phyloP scores from a whole-genome alignment of 1,284 basidiomycete genomes.

The Cystobasidiaceae sp. region DNA sequence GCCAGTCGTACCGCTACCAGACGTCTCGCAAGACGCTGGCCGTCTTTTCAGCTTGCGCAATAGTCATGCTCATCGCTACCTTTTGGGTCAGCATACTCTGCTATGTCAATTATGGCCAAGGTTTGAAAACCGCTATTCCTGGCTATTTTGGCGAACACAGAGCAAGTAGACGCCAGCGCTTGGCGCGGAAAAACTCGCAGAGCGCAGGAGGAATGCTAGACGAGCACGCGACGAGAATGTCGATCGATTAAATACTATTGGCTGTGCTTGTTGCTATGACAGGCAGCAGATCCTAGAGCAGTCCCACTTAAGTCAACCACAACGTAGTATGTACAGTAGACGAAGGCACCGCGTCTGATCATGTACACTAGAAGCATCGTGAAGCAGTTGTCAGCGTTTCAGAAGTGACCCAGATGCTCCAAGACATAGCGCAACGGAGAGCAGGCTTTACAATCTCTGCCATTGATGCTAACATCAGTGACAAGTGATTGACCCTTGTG shows the following conservation, averaged over 20 bases:
- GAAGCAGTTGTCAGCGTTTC: no score
- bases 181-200: conserved; percentile 8
- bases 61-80: conserved; percentile 29
- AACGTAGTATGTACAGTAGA: no score
- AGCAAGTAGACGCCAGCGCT: not conserved
- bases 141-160: conserved; percentile 27
- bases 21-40: conserved; percentile 17
- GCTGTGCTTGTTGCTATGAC: no score
- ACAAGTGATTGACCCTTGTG: no score
- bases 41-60: conserved; percentile 31
- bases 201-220: conserved; percentile 13
- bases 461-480: no score
- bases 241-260: conserved; percentile 20
- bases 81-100: conserved; percentile 19
- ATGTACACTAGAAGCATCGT: no score
- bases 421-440: no score
- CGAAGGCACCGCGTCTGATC: no score
- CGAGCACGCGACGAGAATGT: conserved; percentile 15
- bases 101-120: conserved; percentile 29
- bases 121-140: conserved; percentile 22
- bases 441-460: no score
- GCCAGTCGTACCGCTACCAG: conserved; percentile 5
- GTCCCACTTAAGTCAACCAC: no score
- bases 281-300: no score
- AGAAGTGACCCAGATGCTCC: no score